Conservation (phyloP, 192 early-diverging fungal species). For the Gamsiella multidivaricata region DNA sequence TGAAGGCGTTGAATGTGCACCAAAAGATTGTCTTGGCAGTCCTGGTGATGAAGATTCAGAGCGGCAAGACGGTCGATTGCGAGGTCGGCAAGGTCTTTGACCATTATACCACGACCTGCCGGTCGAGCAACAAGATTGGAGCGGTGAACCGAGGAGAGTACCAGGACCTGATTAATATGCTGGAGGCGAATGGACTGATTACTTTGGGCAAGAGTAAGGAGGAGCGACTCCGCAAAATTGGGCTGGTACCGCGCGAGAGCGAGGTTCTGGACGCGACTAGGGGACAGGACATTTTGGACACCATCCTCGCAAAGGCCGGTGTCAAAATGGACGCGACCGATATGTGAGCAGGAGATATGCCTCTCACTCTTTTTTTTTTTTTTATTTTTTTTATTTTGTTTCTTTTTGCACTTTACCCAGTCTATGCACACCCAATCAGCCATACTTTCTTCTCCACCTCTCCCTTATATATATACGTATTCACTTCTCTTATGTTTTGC, state of each 20-base stretch:
- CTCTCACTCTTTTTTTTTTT: neutral
- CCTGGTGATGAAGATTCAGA: slow-evolving; percentile 60
- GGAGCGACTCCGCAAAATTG: slow-evolving; percentile 47
- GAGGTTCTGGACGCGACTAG: slow-evolving; percentile 45
- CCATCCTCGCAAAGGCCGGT: slow-evolving; percentile 19
- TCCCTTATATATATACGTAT: too few relatives aligned
- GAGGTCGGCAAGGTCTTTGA: slow-evolving; percentile 68
- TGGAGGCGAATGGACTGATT: slow-evolving; percentile 80
- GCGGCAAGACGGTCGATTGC: slow-evolving; percentile 59
- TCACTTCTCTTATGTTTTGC: too few relatives aligned
- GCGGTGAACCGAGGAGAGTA: slow-evolving; percentile 82
- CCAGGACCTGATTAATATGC: slow-evolving; percentile 74
- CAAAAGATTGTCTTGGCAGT: slow-evolving; percentile 82
- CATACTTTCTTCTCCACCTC: too few relatives aligned
- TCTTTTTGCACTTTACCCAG: too few relatives aligned
- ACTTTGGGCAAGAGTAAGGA: slow-evolving; percentile 52
- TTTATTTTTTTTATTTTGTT: neutral
- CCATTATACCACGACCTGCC: slow-evolving; percentile 69
- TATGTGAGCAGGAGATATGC: neutral
- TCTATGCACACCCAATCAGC: too few relatives aligned
- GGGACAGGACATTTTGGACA: slow-evolving; percentile 27
- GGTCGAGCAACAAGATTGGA: slow-evolving; percentile 59
- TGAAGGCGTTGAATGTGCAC: slow-evolving; percentile 80
- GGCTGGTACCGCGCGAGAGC: slow-evolving; percentile 21
- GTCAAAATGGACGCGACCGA: neutral